These are phyloP conservation scores for Blastocystis sp. DNA, from an alignment of 352 stramenopile genomes.

Conservation along the genomic window DNA sequence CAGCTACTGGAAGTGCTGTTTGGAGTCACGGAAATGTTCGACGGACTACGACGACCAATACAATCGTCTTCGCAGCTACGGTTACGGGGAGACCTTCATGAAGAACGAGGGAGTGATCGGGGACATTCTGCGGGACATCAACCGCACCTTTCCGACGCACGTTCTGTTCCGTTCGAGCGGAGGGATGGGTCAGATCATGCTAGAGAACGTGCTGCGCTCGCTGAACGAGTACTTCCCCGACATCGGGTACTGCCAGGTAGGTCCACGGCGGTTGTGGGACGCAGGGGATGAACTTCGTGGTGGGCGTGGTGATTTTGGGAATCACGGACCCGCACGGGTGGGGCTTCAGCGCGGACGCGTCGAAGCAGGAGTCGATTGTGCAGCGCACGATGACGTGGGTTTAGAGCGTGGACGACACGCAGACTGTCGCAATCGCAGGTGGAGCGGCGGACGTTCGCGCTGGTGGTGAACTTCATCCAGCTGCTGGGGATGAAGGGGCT, in stretches of 20 bases:
- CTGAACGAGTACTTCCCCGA: slow-evolving; percentile 15
- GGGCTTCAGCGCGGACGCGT: not conserved
- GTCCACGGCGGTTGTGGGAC: not conserved
- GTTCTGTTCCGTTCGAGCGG: not conserved
- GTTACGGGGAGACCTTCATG: slow-evolving; percentile 2
- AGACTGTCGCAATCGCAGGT: slow-evolving; percentile 37
- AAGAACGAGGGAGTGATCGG: slow-evolving; percentile 48
- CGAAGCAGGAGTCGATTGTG: not conserved
- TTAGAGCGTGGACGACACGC: not conserved
- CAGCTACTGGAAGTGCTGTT: slow-evolving; percentile 33
- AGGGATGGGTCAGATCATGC: slow-evolving; percentile 45
- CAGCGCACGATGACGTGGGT: slow-evolving; percentile 28
- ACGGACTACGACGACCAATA: not conserved
- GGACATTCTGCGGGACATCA: slow-evolving; percentile 45
- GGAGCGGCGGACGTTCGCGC: slow-evolving; percentile 6
- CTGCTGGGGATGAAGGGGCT: slow-evolving; percentile 38
- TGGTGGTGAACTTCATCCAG: slow-evolving; percentile 17
- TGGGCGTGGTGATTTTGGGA: slow-evolving; percentile 22
- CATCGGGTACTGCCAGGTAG: slow-evolving; percentile 54
- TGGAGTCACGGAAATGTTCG: not conserved
- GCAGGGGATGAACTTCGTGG: slow-evolving; percentile 56
- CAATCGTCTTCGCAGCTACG: slow-evolving; percentile 30
- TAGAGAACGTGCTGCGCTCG: slow-evolving; percentile 45
- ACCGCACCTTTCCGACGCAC: slow-evolving; percentile 51
- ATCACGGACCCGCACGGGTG: not conserved